Evolutionary conservation across 176 grass and related monocot genomes (phyloP).

Genomic region (Musa beccarii): DNA sequence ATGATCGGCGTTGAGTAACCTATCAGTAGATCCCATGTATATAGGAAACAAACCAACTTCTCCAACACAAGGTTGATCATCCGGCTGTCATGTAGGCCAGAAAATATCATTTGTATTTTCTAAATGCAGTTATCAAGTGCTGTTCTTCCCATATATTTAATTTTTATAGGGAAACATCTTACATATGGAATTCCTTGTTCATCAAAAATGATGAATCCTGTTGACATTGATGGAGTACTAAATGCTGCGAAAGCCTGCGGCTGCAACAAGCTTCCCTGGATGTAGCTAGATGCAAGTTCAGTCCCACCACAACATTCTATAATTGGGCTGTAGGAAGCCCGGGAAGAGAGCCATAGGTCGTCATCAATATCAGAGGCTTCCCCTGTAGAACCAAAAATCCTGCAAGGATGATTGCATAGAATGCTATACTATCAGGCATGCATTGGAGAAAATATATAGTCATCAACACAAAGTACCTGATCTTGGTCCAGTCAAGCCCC

Average conservation of each 20-base stretch:
- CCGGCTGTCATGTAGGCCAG: slow-evolving; percentile 37
- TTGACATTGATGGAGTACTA: slow-evolving; percentile 65
- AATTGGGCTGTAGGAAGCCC: slow-evolving; percentile 65
- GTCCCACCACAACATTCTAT: slow-evolving; percentile 88
- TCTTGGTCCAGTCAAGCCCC: slow-evolving; percentile 85
- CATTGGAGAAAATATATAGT: slow-evolving; percentile 2
- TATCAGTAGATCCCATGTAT: slow-evolving; percentile 63
- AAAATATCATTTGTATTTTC: slow-evolving; percentile 18
- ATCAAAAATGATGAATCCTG: slow-evolving; percentile 80
- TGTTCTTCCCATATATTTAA: neutral
- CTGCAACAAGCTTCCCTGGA: slow-evolving; percentile 66
- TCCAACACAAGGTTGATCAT: slow-evolving; percentile 77
- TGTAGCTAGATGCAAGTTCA: slow-evolving; percentile 75
- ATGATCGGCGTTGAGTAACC: slow-evolving; percentile 69
- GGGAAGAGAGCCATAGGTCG: slow-evolving; percentile 74
- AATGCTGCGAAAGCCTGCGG: slow-evolving; percentile 79
- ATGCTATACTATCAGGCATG: neutral
- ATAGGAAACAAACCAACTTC: slow-evolving; percentile 85
- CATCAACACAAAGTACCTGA: slow-evolving; percentile 38
- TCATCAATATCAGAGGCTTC: slow-evolving; percentile 96
- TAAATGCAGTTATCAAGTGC: neutral
- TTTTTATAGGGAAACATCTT: slow-evolving; percentile 21
- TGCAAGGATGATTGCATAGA: slow-evolving; percentile 26
- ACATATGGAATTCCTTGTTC: slow-evolving; percentile 77
- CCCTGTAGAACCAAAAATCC: slow-evolving; percentile 61